Base-by-base conservation (phyloP, 2,329 filamentous ascomycete species). In the Acrodontium crateriforme region DNA sequence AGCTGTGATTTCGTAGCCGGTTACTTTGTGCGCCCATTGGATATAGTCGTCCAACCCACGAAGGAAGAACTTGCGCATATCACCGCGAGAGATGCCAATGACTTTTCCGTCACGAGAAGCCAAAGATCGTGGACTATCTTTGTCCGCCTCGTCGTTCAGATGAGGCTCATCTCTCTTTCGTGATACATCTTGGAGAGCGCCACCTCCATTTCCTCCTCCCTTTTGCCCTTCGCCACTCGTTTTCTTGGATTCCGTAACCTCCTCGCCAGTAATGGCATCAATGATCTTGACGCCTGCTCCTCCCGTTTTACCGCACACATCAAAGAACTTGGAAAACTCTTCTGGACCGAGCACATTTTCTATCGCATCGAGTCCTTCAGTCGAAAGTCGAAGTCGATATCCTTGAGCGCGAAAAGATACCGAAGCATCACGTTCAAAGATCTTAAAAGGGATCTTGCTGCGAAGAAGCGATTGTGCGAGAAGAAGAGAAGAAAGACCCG, bases 11-110 rank as follows among this genome's bases (percentile, higher is more conserved):
- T 75, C 68, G 36, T 77, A 78, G 15, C 69, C 65, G 3, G 54
- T 63, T 21, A 76, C 67, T 3, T 66, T 59, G 30, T 61, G 62
- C 8, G 49, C 56, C 67, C 70, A 78, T 14, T 66, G 54, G 5
- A 78, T 58, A 24, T 54, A 54, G 0, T 59, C 46, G 35, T 75
- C 71, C 31, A 63, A 64, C 1, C 71, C 71, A 11, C 61, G 51
- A 24, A 72, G 47, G 41, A 78, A 76, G 4, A 70, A 36, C 25
- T 50, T 58, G 3, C 73, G 59, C 71, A 78, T 76, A 18, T 74
- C 70, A 4, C 71, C 72, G 4, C 73, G 54, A 1, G 69, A 62
- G 21, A 77, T 72, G 1, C 72, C 72, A 1, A 78, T 60, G 6
- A 71, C 57, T 44, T 74, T 71, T 4, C 66, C 69, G 20, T 56